Evolutionary conservation across 176 grass and related monocot species (phyloP), one percentile per base, ranked within the genome.

Genomic region (Cocos nucifera): DNA sequence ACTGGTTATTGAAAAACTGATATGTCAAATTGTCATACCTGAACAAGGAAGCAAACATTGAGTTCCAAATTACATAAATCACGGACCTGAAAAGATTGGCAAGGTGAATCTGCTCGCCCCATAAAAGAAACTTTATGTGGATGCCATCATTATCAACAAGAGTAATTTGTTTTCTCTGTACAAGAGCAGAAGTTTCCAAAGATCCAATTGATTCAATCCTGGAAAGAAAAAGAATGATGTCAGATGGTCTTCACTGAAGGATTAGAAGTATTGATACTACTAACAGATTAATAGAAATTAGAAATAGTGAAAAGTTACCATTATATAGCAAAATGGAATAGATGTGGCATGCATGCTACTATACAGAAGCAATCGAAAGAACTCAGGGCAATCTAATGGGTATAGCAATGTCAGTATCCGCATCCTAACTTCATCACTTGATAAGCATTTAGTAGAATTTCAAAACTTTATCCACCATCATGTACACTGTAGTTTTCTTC

Each of bases 71-170:
- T 44, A 44, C 8, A 44, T 44, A 44, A 44, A 44, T 44, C 35
- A 44, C 35, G 19, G 50, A 96, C 91, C 91, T 96, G 72, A 90
- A 82, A 79, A 96, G 75, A 82, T 90, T 96, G 71, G 91, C 83
- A 87, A 96, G 86, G 39, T 70, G 77, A 87, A 84, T 49, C 72
- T 96, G 91, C 54, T 96, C 91, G 60, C 86, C 91, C 91, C 91
- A 96, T 66, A 96, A 79, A 75, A 96, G 69, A 82, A 96, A 90
- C 51, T 87, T 87, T 50, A 96, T 86, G 23, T 75, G 87, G 50
- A 17, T 72, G 72, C 60, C 86, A 69, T 87, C 86, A 66, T 79
- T 70, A 62, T 96, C 91, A 80, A 80, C 81, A 57, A 96, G 78
- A 44, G 69, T 35, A 64, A 87, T 80, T 53, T 79, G 68, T 55